Evolutionary conservation across 352 stramenopile species (phyloP).

Genomic region (Globisporangium takayamanum): DNA sequence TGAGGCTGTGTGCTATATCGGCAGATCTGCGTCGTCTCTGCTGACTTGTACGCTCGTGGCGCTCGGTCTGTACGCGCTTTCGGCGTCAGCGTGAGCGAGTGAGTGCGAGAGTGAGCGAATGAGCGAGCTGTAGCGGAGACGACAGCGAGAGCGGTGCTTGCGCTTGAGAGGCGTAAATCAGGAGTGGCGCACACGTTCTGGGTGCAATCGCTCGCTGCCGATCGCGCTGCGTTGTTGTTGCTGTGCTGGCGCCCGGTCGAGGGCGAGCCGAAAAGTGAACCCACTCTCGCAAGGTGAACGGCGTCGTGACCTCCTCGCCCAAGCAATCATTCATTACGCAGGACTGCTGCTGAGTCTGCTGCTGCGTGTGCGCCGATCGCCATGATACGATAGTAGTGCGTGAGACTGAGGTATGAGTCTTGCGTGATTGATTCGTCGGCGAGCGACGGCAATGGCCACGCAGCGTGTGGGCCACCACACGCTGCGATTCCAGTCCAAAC

Average conservation of each 20-base stretch:
- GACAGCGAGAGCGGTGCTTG: neutral
- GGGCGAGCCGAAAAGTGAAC: neutral
- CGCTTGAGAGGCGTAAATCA: neutral
- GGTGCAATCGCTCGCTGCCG: too few relatives aligned
- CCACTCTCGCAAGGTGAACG: neutral
- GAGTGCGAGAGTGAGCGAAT: neutral
- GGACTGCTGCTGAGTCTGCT: neutral
- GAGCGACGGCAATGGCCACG: neutral
- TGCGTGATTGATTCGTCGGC: neutral
- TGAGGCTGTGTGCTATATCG: neutral
- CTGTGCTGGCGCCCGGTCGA: neutral
- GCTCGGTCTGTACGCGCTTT: too few relatives aligned
- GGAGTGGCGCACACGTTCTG: neutral
- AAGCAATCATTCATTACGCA: neutral
- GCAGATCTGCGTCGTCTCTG: neutral
- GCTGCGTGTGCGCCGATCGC: too few relatives aligned
- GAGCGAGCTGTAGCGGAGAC: neutral
- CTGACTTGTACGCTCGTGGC: too few relatives aligned
- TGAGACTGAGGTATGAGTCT: neutral
- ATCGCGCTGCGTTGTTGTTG: neutral
- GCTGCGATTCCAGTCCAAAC: neutral
- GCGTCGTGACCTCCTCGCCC: neutral
- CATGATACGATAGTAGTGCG: too few relatives aligned
- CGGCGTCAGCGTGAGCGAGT: neutral
- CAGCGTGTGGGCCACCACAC: neutral